Percentiles rank a stretch among this genome's conserved stretches.
Evolutionary conservation across 2,329 filamentous ascomycete species (phyloP).

Genomic region (Parastagonospora avenae): DNA sequence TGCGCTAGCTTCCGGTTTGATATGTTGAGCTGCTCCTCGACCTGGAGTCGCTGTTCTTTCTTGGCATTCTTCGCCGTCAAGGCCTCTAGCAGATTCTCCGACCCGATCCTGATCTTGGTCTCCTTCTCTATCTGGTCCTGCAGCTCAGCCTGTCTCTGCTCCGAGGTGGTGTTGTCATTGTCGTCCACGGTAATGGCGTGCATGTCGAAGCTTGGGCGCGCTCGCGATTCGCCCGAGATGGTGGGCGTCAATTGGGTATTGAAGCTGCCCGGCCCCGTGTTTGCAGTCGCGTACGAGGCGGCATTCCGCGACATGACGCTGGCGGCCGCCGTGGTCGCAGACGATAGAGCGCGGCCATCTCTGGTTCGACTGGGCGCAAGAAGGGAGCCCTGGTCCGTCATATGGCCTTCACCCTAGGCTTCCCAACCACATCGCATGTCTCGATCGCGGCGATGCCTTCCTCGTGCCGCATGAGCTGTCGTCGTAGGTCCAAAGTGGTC

Average conservation of each 20-base stretch:
- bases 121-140: conserved; percentile 91
- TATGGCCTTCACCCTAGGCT: conserved; percentile 44
- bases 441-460: conserved; percentile 31
- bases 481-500: neutral
- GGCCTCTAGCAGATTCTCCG: conserved; percentile 96
- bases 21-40: conserved; percentile 85
- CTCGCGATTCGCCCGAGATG: conserved; percentile 66
- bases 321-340: conserved; percentile 61
- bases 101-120: conserved; percentile 96
- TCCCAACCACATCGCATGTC: conserved; percentile 46
- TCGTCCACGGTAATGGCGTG: conserved; percentile 62
- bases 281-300: conserved; percentile 70
- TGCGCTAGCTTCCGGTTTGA: conserved; percentile 75
- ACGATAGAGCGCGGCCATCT: conserved; percentile 63
- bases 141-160: conserved; percentile 75
- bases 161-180: conserved; percentile 64
- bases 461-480: conserved; percentile 43
- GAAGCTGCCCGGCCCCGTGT: conserved; percentile 77
- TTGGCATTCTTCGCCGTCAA: conserved; percentile 94
- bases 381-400: conserved; percentile 46
- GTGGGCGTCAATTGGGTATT: conserved; percentile 82
- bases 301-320: conserved; percentile 60
- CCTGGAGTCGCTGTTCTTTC: conserved; percentile 65
- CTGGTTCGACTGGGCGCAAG: conserved; percentile 53
- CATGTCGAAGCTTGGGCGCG: conserved; percentile 62